These are phyloP conservation scores for Hemileccinum impolitum DNA, from an alignment of 768 basidiomycete species.

Conservation along the genomic window DNA sequence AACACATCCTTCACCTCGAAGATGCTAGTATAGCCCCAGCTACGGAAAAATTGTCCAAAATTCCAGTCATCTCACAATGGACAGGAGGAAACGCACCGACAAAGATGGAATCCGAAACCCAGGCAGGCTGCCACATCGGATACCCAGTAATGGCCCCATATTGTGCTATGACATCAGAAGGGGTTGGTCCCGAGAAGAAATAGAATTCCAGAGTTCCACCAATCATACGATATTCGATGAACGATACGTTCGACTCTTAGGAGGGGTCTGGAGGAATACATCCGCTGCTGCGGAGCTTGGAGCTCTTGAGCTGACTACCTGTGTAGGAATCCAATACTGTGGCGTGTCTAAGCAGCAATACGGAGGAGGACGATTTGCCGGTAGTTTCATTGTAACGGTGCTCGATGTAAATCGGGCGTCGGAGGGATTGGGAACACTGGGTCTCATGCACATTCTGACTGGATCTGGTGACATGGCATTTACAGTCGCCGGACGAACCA, in stretches of 20 bases:
- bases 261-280: constrained; percentile 60
- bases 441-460: constrained; percentile 17
- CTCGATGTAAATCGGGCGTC: constrained; percentile 65
- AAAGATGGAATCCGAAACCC: constrained; percentile 77
- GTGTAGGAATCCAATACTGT: not conserved
- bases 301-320: constrained; percentile 4
- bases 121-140: constrained; percentile 66
- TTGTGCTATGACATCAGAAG: constrained; percentile 59
- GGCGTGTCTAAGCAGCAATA: constrained; percentile 61
- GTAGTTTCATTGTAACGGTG: constrained; percentile 55
- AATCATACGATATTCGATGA: constrained; percentile 68
- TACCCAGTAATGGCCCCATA: constrained; percentile 62
- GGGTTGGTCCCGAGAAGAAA: constrained; percentile 58
- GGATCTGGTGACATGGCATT: constrained; percentile 2
- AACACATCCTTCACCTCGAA: constrained; percentile 50
- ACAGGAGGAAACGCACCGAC: constrained; percentile 38
- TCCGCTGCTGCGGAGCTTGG: constrained; percentile 63
- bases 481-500: constrained; percentile 76
- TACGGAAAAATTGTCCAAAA: not conserved
- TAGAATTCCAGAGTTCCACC: constrained; percentile 77
- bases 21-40: constrained; percentile 48
- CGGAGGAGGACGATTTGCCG: constrained; percentile 56
- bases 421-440: constrained; percentile 74
- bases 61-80: not conserved
- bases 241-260: constrained; percentile 47